Percentiles rank a stretch among this genome's conserved stretches.
Evolutionary conservation across 2,329 filamentous ascomycete species (phyloP).

Genomic region (Bipolaris victoriae): DNA sequence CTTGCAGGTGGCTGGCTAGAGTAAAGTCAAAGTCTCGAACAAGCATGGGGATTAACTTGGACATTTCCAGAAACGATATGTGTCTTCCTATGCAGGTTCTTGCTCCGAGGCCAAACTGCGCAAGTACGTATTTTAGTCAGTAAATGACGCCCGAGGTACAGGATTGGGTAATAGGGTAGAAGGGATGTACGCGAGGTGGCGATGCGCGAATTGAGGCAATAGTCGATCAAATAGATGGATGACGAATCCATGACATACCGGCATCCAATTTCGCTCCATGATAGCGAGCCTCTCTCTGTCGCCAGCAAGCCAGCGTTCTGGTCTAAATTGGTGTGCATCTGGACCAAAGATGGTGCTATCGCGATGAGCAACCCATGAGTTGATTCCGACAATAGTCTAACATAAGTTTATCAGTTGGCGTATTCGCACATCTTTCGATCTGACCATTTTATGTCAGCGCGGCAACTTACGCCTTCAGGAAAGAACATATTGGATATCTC

Average conservation of each 20-base stretch:
- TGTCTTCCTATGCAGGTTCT: constrained; percentile 29
- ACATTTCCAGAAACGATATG: constrained; percentile 19
- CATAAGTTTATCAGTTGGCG: not conserved
- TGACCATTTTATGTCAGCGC: not conserved
- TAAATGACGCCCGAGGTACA: not conserved
- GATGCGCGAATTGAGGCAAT: not conserved
- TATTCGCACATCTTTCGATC: not conserved
- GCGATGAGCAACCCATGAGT: constrained; percentile 29
- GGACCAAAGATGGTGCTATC: constrained; percentile 23
- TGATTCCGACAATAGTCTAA: constrained; percentile 29
- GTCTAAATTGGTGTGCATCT: constrained; percentile 25
- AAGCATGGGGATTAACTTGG: constrained; percentile 17
- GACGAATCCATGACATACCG: constrained; percentile 18
- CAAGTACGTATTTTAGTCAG: constrained; percentile 1
- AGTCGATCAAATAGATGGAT: not conserved
- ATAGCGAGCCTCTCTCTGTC: constrained; percentile 18
- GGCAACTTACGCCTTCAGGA: constrained; percentile 22
- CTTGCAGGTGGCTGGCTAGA: constrained; percentile 11
- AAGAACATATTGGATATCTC: constrained; percentile 21
- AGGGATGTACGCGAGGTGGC: not conserved
- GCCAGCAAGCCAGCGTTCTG: constrained; percentile 28
- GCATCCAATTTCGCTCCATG: constrained; percentile 30
- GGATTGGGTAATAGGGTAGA: not conserved
- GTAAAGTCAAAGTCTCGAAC: constrained; percentile 25
- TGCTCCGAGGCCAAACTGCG: constrained; percentile 25